Conservation (phyloP, 2,329 filamentous ascomycete genomes). For the Chaetomiaceae sp. region DNA sequence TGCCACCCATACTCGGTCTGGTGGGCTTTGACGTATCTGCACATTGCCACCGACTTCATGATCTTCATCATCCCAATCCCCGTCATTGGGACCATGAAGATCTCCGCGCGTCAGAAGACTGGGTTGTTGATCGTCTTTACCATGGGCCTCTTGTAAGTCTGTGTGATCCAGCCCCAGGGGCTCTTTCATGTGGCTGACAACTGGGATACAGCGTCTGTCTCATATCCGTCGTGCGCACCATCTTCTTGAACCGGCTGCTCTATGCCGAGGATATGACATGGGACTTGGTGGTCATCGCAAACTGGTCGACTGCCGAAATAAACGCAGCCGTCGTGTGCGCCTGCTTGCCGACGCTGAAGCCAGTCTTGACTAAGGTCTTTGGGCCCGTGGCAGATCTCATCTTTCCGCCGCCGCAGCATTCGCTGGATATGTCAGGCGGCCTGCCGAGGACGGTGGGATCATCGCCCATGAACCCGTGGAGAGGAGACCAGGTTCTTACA, state of each 20-base stretch:
- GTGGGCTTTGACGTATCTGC: slow-evolving; percentile 23
- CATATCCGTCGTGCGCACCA: slow-evolving; percentile 22
- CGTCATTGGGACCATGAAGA: slow-evolving; percentile 11
- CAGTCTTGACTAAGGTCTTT: slow-evolving; percentile 26
- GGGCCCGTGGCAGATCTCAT: slow-evolving; percentile 4
- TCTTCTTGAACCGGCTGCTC: slow-evolving; percentile 23
- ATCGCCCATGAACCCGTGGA: slow-evolving; percentile 6
- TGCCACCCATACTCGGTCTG: slow-evolving; percentile 12
- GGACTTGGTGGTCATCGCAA: slow-evolving; percentile 21
- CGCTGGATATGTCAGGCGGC: not conserved
- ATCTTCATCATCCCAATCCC: slow-evolving; percentile 16
- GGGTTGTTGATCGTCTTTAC: slow-evolving; percentile 11
- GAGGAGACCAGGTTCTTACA: too few relatives aligned
- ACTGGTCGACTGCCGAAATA: slow-evolving; percentile 28
- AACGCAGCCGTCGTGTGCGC: slow-evolving; percentile 29
- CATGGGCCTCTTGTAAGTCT: slow-evolving; percentile 19
- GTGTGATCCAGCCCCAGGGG: not conserved
- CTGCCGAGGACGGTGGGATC: slow-evolving; percentile 12
- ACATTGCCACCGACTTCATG: slow-evolving; percentile 17
- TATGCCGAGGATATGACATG: slow-evolving; percentile 22
- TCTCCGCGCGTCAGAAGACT: slow-evolving; percentile 2
- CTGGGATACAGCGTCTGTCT: slow-evolving; percentile 23
- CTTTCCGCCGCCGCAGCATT: slow-evolving; percentile 3
- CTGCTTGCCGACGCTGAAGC: slow-evolving; percentile 28
- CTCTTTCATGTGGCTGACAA: not conserved